These are phyloP conservation scores for Bidens hawaiensis DNA, from an alignment of 140 eudicot species.

Conservation along the genomic window DNA sequence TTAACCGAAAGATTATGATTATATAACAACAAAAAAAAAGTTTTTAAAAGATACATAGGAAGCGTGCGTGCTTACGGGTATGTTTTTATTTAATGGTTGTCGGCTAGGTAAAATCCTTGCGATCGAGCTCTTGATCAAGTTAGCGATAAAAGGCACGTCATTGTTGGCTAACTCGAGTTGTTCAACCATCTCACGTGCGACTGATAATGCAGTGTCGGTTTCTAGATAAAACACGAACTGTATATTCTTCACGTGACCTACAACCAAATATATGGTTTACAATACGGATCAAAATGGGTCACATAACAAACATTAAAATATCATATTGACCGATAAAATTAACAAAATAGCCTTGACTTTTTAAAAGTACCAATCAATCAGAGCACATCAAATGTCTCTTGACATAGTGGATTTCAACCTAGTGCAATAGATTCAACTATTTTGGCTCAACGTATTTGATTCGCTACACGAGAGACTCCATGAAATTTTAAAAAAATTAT, in stretches of 20 bases:
- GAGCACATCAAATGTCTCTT: too few relatives aligned
- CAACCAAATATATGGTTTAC: constrained; percentile 1
- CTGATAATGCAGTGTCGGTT: constrained; percentile 60
- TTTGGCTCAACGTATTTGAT: too few relatives aligned
- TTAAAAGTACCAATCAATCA: too few relatives aligned
- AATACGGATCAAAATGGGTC: background rate
- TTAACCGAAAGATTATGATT: background rate
- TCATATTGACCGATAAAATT: too few relatives aligned
- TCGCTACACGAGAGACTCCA: too few relatives aligned
- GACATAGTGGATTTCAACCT: too few relatives aligned
- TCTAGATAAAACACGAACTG: constrained; percentile 52
- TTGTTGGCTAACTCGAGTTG: constrained; percentile 60
- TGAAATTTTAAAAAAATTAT: too few relatives aligned
- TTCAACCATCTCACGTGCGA: constrained; percentile 86
- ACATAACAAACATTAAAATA: too few relatives aligned
- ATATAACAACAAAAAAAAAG: background rate
- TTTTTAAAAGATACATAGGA: background rate
- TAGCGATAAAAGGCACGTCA: constrained; percentile 61
- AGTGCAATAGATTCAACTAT: too few relatives aligned
- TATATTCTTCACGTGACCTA: constrained; percentile 61
- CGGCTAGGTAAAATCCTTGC: constrained; percentile 38
- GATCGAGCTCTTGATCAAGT: constrained; percentile 52
- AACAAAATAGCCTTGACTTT: too few relatives aligned
- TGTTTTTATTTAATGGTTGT: constrained; percentile 28
- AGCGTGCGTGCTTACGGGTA: constrained; percentile 2